phyloP scores from a whole-genome alignment of 2,329 filamentous ascomycete species.

The Cryphonectria carpinicola region DNA sequence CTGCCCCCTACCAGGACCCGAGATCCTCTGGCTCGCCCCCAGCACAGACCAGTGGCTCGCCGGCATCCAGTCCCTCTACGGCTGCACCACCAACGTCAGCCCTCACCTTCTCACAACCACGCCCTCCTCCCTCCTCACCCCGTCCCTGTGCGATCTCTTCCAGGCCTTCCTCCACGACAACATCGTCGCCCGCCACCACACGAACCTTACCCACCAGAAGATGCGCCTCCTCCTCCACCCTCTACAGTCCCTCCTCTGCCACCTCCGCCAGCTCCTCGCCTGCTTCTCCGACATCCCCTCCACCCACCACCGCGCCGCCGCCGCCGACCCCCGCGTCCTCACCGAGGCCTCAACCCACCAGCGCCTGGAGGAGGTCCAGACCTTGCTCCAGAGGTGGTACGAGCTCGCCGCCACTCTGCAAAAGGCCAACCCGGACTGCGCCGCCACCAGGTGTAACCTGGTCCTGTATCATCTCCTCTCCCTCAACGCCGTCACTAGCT shows the following conservation, averaged over 20 bases:
- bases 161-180: conserved; percentile 69
- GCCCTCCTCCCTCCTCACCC: conserved; percentile 53
- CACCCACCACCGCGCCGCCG: conserved; percentile 42
- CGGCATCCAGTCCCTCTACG: conserved; percentile 62
- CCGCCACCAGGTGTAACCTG: conserved; percentile 66
- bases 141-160: conserved; percentile 68
- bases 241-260: conserved; percentile 66
- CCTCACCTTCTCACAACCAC: conserved; percentile 55
- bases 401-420: conserved; percentile 61
- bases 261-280: conserved; percentile 66
- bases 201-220: conserved; percentile 54
- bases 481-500: conserved; percentile 69
- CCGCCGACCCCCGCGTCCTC: conserved; percentile 48
- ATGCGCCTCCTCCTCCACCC: conserved; percentile 71
- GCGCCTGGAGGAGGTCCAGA: conserved; percentile 67
- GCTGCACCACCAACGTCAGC: conserved; percentile 52
- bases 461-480: conserved; percentile 73
- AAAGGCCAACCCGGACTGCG: conserved; percentile 60
- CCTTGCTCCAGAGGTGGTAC: conserved; percentile 68
- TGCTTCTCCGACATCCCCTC: conserved; percentile 64
- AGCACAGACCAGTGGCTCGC: conserved; percentile 62
- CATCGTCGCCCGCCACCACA: conserved; percentile 55
- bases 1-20: conserved; percentile 64
- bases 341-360: conserved; percentile 64
- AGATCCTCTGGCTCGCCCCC: conserved; percentile 65